Conservation (phyloP, 495 filamentous ascomycete species). For the Daldinia grandis region DNA sequence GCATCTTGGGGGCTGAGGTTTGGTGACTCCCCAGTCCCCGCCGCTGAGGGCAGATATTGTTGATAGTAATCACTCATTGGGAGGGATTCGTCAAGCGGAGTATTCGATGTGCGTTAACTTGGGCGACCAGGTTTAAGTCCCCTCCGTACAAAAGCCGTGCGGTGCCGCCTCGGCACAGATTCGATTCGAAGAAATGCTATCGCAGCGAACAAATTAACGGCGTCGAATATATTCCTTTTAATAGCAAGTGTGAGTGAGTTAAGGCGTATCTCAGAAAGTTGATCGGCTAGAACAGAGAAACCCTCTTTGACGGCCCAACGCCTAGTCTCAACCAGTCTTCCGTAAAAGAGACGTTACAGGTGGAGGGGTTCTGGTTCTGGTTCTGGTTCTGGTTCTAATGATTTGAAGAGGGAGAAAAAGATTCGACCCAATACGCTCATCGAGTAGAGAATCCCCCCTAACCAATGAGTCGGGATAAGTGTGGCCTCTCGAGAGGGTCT, state of each 20-base stretch:
- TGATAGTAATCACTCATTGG: constrained; percentile 61
- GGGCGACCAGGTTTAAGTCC: constrained; percentile 10
- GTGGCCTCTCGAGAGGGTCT: constrained; percentile 22
- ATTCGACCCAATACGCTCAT: constrained; percentile 37
- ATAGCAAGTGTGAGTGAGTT: constrained; percentile 1
- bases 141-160: constrained; percentile 21
- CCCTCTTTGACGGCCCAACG: constrained; percentile 7
- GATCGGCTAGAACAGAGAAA: not conserved
- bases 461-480: constrained; percentile 30
- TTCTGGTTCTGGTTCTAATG: constrained; percentile 15
- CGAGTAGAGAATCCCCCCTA: constrained; percentile 20
- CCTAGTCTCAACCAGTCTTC: constrained; percentile 10
- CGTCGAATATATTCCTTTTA: constrained; percentile 6
- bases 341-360: constrained; percentile 15
- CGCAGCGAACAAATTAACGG: constrained; percentile 13
- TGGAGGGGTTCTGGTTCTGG: constrained; percentile 20
- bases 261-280: constrained; percentile 9
- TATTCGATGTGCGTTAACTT: constrained; percentile 24
- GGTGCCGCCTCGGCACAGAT: constrained; percentile 16
- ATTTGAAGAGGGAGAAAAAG: constrained; percentile 26
- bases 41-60: constrained; percentile 57
- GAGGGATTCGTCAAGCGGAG: constrained; percentile 27
- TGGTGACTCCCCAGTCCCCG: constrained; percentile 52
- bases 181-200: constrained; percentile 11
- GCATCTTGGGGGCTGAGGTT: constrained; percentile 48